Percentiles rank a stretch among this genome's conserved stretches.
These are phyloP conservation scores for Madurella fahalii DNA, from an alignment of 2,329 filamentous ascomycete species.

Conservation along the genomic window DNA sequence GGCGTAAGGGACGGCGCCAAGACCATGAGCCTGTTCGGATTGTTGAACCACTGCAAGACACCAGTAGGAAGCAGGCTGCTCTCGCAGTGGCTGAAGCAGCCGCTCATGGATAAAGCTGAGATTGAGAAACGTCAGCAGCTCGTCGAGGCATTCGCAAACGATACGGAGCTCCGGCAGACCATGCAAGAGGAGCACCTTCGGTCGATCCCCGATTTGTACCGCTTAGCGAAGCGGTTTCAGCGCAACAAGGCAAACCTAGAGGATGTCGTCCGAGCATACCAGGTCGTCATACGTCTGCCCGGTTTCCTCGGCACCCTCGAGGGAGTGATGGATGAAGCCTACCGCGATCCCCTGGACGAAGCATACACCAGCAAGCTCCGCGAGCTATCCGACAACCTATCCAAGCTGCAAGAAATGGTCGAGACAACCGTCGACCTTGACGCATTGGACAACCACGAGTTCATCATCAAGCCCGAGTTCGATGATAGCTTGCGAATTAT, in stretches of 20 bases:
- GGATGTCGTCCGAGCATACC: constrained; percentile 92
- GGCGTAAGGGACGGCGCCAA: constrained; percentile 92
- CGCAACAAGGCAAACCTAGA: constrained; percentile 86
- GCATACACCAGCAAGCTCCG: constrained; percentile 83
- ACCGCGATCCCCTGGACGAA: constrained; percentile 78
- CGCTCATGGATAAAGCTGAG: constrained; percentile 82
- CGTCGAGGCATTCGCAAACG: constrained; percentile 89
- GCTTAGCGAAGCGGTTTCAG: constrained; percentile 92
- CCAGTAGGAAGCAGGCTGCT: constrained; percentile 85
- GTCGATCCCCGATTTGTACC: constrained; percentile 89
- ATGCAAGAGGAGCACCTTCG: constrained; percentile 96
- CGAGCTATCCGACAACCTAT: constrained; percentile 71
- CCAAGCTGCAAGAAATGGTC: constrained; percentile 93
- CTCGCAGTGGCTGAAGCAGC: constrained; percentile 96
- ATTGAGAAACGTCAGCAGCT: constrained; percentile 91
- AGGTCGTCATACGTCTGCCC: constrained; percentile 86
- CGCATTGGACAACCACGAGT: constrained; percentile 93
- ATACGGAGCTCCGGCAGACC: constrained; percentile 88
- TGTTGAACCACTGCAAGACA: constrained; percentile 97
- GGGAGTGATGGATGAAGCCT: constrained; percentile 90
- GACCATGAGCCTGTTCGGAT: constrained; percentile 91
- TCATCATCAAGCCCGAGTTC: constrained; percentile 98
- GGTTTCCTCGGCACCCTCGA: constrained; percentile 87
- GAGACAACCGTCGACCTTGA: constrained; percentile 96
- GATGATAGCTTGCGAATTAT: constrained; percentile 87